Evolutionary conservation across 805 yeast genomes (phyloP), one percentile per base, ranked within the genome.

Genomic region (Ascoidea rubescens): DNA sequence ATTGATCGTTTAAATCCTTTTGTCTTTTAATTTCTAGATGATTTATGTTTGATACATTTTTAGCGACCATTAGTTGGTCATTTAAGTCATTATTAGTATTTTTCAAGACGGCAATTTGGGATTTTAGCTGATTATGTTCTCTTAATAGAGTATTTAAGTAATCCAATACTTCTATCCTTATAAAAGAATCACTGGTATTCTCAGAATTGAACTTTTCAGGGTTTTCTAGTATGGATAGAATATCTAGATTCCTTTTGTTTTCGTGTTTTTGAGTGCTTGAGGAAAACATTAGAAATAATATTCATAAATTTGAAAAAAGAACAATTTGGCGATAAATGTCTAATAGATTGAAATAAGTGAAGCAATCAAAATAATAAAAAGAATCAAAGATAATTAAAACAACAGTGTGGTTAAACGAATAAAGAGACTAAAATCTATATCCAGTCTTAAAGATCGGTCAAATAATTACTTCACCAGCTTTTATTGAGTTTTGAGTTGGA

Each of bases 151-250:
- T 50, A 21, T 51, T 47, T 44, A 51, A 51, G 32, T 55, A 53
- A 51, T 55, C 53, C 10, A 55, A 49, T 28, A 55, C 45, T 33
- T 55, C 57, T 21, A 53, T 53, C 14, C 57, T 14, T 48, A 55
- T 51, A 46, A 55, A 55, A 30, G 53, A 54, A 21, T 46, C 49
- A 12, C 46, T 45, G 43, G 50, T 52, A 5, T 50, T 51, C n/a
- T 52, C 48, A 17, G 42, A 46, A 5, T 49, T 30, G 48, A 54
- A 54, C 53, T 54, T 52, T 6, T 21, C 10, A 12, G 55, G 56
- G 48, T 55, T 54, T 43, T 53, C 50, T 14, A 55, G 45, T 4
- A 52, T 55, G 14, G 57, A 55, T 17, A 49, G 16, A 47, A 51
- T 51, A 32, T 55, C 52, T 53, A 53, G 51, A 10, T 14, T 37